These are phyloP conservation scores for Aspergillus tamarii DNA, from an alignment of 2,329 filamentous ascomycete genomes.

Conservation along the genomic window DNA sequence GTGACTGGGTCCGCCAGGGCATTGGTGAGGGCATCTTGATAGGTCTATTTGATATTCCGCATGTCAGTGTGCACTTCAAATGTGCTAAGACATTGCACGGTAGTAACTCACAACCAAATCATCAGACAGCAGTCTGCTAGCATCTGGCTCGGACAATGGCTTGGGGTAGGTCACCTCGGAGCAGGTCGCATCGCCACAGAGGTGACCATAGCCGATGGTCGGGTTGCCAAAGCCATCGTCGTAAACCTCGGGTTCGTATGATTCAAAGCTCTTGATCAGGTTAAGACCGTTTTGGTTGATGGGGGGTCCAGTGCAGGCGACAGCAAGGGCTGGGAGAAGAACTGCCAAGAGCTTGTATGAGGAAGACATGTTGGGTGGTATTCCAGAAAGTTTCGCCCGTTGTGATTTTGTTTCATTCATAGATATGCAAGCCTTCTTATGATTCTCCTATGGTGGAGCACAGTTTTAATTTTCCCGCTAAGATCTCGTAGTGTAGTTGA, in stretches of 20 bases:
- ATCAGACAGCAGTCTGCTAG: slow-evolving; percentile 43
- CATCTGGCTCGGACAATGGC: slow-evolving; percentile 48
- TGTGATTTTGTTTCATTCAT: too few species aligned
- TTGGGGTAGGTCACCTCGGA: slow-evolving; percentile 52
- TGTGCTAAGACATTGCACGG: slow-evolving; percentile 15
- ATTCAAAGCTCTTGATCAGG: slow-evolving; percentile 45
- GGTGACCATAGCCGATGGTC: slow-evolving; percentile 57
- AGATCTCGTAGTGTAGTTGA: neutral
- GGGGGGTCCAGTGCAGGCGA: slow-evolving; percentile 23
- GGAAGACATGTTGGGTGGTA: slow-evolving; percentile 9
- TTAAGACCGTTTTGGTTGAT: slow-evolving; percentile 40
- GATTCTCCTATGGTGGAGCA: neutral
- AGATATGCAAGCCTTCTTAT: neutral
- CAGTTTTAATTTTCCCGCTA: neutral
- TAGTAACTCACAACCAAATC: slow-evolving; percentile 39
- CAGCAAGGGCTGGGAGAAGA: slow-evolving; percentile 8
- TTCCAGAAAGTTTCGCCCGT: neutral
- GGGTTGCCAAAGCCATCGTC: slow-evolving; percentile 52
- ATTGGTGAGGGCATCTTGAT: slow-evolving; percentile 46
- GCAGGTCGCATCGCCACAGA: slow-evolving; percentile 48
- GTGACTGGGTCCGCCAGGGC: slow-evolving; percentile 39
- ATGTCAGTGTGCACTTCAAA: neutral
- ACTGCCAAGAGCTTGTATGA: slow-evolving; percentile 6
- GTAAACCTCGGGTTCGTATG: slow-evolving; percentile 32
- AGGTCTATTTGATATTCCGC: slow-evolving; percentile 29